Conservation (phyloP, 148 eudicot species). For the Mesembryanthemum crystallinum region DNA sequence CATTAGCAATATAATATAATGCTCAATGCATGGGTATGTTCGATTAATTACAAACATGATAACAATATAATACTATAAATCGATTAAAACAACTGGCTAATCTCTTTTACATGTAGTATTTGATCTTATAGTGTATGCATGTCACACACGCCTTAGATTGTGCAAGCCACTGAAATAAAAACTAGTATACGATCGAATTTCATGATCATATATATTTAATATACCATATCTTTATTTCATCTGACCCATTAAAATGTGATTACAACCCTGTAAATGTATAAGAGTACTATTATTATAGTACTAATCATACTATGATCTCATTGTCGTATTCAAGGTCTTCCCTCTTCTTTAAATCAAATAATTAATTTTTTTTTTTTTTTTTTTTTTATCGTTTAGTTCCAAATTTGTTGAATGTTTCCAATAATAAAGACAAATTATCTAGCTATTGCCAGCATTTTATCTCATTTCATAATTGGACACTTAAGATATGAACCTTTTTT, state of each 20-base stretch:
- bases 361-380: not conserved
- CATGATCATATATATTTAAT: constrained; percentile 14
- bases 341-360: not conserved
- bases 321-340: not conserved
- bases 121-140: not conserved
- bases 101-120: not conserved
- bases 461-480: too few species aligned
- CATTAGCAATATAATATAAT: too few species aligned
- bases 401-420: not conserved
- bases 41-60: not conserved
- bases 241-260: not conserved
- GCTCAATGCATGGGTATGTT: not conserved
- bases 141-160: not conserved
- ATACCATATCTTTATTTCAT: not conserved
- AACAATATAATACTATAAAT: not conserved
- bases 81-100: not conserved
- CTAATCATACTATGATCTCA: not conserved
- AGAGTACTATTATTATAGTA: not conserved
- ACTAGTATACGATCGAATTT: not conserved
- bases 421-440: not conserved
- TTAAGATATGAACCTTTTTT: too few species aligned
- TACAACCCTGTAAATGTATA: not conserved
- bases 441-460: not conserved
- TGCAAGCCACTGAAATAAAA: not conserved
- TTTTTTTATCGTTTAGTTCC: not conserved